Evolutionary conservation across 768 basidiomycete genomes (phyloP).

Genomic region (Suillus brevipes): DNA sequence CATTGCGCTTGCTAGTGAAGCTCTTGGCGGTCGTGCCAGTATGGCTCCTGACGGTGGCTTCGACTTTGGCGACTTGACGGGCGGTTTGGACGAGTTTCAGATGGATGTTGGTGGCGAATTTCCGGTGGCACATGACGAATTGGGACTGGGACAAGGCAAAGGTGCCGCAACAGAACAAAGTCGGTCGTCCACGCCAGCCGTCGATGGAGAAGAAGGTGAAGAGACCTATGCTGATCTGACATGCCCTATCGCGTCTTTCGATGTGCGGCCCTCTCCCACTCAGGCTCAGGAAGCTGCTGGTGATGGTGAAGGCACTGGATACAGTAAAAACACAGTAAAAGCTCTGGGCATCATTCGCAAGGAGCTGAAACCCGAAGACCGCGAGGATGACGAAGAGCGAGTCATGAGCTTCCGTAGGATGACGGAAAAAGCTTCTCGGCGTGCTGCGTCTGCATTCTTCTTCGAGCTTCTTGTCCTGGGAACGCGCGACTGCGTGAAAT

Average conservation of each 20-base stretch:
- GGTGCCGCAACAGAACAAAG: conserved; percentile 59
- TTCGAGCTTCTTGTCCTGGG: conserved; percentile 95
- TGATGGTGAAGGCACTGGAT: conserved; percentile 66
- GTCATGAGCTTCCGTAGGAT: conserved; percentile 75
- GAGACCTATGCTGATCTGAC: conserved; percentile 66
- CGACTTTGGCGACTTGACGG: conserved; percentile 60
- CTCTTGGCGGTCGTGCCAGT: conserved; percentile 52
- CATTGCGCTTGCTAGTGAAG: conserved; percentile 54
- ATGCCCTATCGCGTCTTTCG: conserved; percentile 84
- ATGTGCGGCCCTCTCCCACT: conserved; percentile 57
- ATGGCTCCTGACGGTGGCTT: conserved; percentile 56
- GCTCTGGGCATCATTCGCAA: conserved; percentile 74
- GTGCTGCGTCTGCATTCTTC: conserved; percentile 95
- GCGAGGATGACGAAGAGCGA: conserved; percentile 53
- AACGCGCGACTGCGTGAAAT: conserved; percentile 86
- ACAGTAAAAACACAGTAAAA: conserved; percentile 87
- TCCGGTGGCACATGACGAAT: conserved; percentile 30
- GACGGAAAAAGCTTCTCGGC: conserved; percentile 83
- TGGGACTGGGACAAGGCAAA: conserved; percentile 40
- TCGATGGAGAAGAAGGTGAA: conserved; percentile 62
- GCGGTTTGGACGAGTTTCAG: conserved; percentile 65
- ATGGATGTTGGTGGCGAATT: conserved; percentile 62
- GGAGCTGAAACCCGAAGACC: conserved; percentile 59
- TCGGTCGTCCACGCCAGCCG: conserved; percentile 66
- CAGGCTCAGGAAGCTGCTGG: conserved; percentile 46